A percentile compares a stretch with the other conserved stretches of the same genome.
Evolutionary conservation across 768 basidiomycete species (phyloP).

Genomic region (Pleurotus eryngii): DNA sequence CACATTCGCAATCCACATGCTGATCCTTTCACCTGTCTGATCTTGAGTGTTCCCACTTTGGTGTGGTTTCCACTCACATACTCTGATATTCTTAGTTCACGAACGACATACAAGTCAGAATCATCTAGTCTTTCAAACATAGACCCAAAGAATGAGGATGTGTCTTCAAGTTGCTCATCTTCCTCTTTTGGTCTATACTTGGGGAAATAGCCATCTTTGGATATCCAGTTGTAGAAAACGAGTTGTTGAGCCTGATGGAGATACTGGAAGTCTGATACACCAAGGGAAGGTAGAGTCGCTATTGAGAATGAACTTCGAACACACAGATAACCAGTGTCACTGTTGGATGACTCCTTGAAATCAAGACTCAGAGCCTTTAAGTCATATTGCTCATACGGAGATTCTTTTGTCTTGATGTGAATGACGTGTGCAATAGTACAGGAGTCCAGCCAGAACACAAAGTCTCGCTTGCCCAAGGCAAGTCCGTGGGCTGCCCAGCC

Average conservation of each 20-base stretch:
- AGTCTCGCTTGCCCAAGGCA: neutral
- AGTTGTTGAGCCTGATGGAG: neutral
- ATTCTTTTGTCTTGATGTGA: neutral
- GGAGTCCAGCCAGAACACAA: constrained; percentile 3
- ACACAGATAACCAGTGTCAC: neutral
- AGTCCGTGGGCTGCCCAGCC: neutral
- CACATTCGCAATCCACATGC: too few species aligned
- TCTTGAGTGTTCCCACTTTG: too few species aligned
- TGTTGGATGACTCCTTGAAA: neutral
- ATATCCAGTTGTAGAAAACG: neutral
- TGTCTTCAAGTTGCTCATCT: neutral
- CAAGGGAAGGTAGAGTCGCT: neutral
- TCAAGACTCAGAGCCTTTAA: neutral
- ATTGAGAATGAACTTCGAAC: neutral
- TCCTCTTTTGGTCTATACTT: neutral
- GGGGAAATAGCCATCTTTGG: neutral
- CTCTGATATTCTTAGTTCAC: too few species aligned
- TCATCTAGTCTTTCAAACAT: neutral
- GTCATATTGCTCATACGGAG: neutral
- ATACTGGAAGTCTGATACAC: neutral
- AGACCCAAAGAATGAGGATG: neutral
- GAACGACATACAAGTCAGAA: too few species aligned
- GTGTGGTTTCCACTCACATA: too few species aligned
- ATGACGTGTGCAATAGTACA: neutral
- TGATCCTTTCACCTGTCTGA: too few species aligned